These are phyloP conservation scores for Trichophyton schoenleinii DNA, from an alignment of 2,329 filamentous ascomycete genomes.

Conservation along the genomic window DNA sequence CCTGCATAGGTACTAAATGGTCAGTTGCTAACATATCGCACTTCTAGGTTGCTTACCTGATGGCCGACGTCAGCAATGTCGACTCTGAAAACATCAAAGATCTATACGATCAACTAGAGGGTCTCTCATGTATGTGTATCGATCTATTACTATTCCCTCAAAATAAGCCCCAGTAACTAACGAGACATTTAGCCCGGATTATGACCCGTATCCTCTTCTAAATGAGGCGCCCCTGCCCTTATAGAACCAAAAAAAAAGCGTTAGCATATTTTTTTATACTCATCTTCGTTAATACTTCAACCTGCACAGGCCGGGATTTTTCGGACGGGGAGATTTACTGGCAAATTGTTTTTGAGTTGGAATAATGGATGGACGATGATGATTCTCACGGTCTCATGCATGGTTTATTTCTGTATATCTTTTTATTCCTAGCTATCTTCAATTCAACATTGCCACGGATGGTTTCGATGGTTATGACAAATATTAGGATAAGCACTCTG, in stretches of 20 bases:
- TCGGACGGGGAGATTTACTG: background rate
- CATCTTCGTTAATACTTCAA: background rate
- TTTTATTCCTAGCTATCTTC: background rate
- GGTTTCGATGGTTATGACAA: background rate
- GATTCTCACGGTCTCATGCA: background rate
- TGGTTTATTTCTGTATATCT: background rate
- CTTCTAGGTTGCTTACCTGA: conserved; percentile 68
- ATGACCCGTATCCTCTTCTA: conserved; percentile 36
- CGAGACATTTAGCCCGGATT: conserved; percentile 28
- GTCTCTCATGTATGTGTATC: conserved; percentile 55
- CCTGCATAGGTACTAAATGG: background rate
- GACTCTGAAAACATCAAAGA: conserved; percentile 69
- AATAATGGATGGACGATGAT: background rate
- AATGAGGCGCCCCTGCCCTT: conserved; percentile 4
- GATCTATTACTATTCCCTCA: background rate
- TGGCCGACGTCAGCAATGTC: conserved; percentile 92
- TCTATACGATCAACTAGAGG: conserved; percentile 70
- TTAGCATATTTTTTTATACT: background rate
- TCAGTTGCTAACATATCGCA: conserved; percentile 11
- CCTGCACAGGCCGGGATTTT: background rate
- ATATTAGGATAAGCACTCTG: background rate
- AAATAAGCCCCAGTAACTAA: background rate
- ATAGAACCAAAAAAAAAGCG: background rate
- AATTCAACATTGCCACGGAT: background rate
- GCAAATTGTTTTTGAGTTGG: background rate